These are phyloP conservation scores for Pelargonium australe DNA, from an alignment of 441 rosid species.

Conservation along the genomic window DNA sequence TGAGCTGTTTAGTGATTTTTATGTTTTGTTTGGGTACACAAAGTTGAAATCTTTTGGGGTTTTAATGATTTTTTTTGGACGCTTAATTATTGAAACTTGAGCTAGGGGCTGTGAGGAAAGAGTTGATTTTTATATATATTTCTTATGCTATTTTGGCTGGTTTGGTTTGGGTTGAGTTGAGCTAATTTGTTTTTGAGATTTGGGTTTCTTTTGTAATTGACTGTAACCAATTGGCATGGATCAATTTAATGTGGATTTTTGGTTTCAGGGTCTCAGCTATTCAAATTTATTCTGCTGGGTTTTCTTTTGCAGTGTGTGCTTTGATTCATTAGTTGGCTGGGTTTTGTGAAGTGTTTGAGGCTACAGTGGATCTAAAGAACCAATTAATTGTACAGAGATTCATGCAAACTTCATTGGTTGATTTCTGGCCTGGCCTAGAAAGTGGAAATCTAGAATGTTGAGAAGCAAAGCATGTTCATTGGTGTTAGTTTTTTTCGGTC, in stretches of 20 bases:
- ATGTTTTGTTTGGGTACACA: background rate
- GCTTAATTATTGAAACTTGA: background rate
- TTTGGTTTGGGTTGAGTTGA: background rate
- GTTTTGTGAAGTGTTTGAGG: conserved; percentile 16
- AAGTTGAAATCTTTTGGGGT: conserved; percentile 1
- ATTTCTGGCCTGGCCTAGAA: conserved; percentile 27
- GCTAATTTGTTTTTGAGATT: conserved; percentile 17
- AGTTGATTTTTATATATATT: conserved; percentile 7
- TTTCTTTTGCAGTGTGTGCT: background rate
- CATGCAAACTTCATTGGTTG: conserved; percentile 26
- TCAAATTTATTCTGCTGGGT: conserved; percentile 11
- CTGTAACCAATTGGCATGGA: conserved; percentile 27
- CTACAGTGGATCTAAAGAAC: conserved; percentile 43
- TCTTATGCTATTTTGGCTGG: background rate
- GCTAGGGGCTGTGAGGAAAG: background rate
- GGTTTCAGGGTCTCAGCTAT: conserved; percentile 8
- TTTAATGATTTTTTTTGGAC: background rate
- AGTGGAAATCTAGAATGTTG: conserved; percentile 49
- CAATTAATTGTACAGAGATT: conserved; percentile 30
- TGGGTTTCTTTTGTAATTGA: conserved; percentile 22
- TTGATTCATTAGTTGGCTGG: conserved; percentile 9
- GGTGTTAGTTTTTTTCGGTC: conserved; percentile 31
- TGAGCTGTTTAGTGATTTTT: conserved; percentile 11
- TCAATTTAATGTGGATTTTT: conserved; percentile 14
- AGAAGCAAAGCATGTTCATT: conserved; percentile 37